Base-by-base conservation (phyloP, 2,329 filamentous ascomycete species). In the Colletotrichum caudatum region DNA sequence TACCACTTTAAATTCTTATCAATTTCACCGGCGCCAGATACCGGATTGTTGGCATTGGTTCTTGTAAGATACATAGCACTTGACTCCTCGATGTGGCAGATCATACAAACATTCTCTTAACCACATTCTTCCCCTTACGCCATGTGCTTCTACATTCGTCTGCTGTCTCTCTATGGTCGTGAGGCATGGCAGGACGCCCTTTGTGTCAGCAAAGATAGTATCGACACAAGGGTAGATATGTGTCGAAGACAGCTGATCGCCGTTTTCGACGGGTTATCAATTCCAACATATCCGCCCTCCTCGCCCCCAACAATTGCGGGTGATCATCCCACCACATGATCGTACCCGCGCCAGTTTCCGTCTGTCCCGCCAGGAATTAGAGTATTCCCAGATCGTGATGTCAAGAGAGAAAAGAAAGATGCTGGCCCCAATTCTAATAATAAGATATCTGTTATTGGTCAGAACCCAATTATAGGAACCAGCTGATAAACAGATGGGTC, bases 261-360 rank as follows among this genome's bases (percentile, higher is more conserved):
- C 11, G 84, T 76, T 2, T 46, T 46, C 44, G 44, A 46, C 44
- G 88, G 88, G 2, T 78, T 91, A 2, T 77, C 84, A 23, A 78
- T 90, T 16, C 88, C 90, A 44, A 86, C 14, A 84, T 87, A 66
- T 89, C 90, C 66, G 80, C 41, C 39, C 18, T 20, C 41, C 41
- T 8, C 6, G 5, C 14, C 16, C 14, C 16, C 20, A 46, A 46
- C 44, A 3, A 46, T 4, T n/a, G 20, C 44, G 18, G 44, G 7
- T 9, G 7, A n/a, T 8, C 8, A 46, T 2, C 8, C 20, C 11
- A 11, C 4, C n/a, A 8, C 44, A 46, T n/a, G 8, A 46, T 44
- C 7, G 3, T 20, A n/a, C n/a, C 3, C 8, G 11, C 20, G 7
- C 18, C 3, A n/a, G 11, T 9, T 8, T 1, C 5, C 12, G 14